Conservation (phyloP, 768 basidiomycete genomes). For the Kwoniella bestiolae region DNA sequence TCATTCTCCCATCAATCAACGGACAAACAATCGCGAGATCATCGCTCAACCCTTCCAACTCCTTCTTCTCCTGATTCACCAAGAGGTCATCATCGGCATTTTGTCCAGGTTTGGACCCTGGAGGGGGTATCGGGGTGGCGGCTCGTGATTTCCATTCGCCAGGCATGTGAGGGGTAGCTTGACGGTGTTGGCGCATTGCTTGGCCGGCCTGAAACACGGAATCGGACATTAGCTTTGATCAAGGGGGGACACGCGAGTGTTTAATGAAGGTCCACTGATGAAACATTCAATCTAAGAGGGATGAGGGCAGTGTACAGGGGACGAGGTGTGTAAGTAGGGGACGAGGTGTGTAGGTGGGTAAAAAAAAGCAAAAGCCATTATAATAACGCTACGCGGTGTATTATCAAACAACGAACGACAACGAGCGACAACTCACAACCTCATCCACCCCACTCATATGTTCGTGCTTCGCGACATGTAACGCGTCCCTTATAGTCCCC, state of each 20-base stretch:
- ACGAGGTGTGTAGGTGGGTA: too few relatives aligned
- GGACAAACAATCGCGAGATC: conserved; percentile 69
- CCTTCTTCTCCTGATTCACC: conserved; percentile 29
- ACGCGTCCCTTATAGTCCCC: conserved; percentile 58
- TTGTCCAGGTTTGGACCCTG: background rate
- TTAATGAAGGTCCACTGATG: too few relatives aligned
- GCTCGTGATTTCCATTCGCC: conserved; percentile 15
- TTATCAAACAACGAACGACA: too few relatives aligned
- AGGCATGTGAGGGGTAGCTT: conserved; percentile 15
- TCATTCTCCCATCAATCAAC: conserved; percentile 69
- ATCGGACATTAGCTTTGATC: background rate
- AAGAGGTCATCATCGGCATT: conserved; percentile 15
- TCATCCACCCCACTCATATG: conserved; percentile 79
- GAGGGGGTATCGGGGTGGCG: background rate
- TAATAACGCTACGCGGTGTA: too few relatives aligned
- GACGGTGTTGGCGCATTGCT: conserved; percentile 20
- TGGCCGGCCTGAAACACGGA: conserved; percentile 11
- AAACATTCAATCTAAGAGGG: too few relatives aligned
- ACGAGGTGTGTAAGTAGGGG: too few relatives aligned
- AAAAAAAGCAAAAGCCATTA: too few relatives aligned
- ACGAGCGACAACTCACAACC: conserved; percentile 59
- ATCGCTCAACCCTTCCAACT: conserved; percentile 55
- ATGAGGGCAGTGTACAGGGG: too few relatives aligned
- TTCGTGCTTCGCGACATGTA: conserved; percentile 68
- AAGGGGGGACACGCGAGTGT: too few relatives aligned